Conservation (phyloP, 345 rosid genomes). For the Turnera subulata region DNA sequence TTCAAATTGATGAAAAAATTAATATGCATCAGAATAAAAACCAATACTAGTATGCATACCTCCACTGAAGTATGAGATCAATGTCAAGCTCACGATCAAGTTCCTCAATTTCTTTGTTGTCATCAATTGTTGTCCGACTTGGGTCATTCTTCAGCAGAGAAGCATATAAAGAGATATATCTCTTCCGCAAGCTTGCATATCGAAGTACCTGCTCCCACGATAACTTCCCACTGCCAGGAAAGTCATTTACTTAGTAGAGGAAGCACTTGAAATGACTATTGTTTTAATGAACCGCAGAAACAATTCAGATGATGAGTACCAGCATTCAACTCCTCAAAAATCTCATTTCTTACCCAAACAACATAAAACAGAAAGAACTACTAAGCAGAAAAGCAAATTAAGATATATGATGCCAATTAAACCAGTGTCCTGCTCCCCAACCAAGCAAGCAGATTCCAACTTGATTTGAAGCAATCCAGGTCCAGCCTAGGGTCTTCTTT, state of each 20-base stretch:
- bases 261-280: not conserved
- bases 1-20: too few relatives aligned
- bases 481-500: too few relatives aligned
- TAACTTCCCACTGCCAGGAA: constrained; percentile 83
- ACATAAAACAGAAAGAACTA: not conserved
- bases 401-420: too few relatives aligned
- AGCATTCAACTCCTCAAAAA: not conserved
- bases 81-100: constrained; percentile 83
- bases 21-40: not conserved
- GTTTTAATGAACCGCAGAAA: not conserved
- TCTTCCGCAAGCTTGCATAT: constrained; percentile 75
- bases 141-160: constrained; percentile 80
- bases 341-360: not conserved
- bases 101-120: constrained; percentile 71
- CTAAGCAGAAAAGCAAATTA: not conserved
- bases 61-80: constrained; percentile 93
- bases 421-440: too few relatives aligned
- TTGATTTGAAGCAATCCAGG: too few relatives aligned
- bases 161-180: constrained; percentile 80
- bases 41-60: constrained; percentile 38
- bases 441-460: too few relatives aligned
- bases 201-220: constrained; percentile 89
- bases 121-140: constrained; percentile 57
- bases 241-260: constrained; percentile 29
- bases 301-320: not conserved